phyloP scores from a whole-genome alignment of 1,139 yeast species.

The Kurtzmaniella natalensis region DNA sequence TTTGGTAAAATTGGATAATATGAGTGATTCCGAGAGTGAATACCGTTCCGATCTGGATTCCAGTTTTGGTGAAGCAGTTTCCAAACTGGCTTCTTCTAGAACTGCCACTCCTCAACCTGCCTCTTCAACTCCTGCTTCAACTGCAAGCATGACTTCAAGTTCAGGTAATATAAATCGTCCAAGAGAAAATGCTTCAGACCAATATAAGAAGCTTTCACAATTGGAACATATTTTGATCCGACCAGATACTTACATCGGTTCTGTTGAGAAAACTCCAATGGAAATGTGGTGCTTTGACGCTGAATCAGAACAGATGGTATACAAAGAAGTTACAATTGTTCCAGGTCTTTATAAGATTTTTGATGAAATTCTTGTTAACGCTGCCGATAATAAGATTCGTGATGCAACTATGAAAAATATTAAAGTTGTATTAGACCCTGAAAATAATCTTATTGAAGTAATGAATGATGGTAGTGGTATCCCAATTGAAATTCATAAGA shows the following conservation, averaged over 20 bases:
- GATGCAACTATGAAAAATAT: conserved; percentile 87
- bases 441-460: conserved; percentile 69
- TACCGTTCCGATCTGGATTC: conserved; percentile 7
- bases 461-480: conserved; percentile 95
- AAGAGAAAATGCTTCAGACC: conserved; percentile 51
- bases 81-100: conserved; percentile 1
- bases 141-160: background rate
- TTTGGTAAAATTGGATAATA: background rate
- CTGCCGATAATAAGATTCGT: conserved; percentile 97
- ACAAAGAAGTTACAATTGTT: conserved; percentile 69
- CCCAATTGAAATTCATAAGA: conserved; percentile 89
- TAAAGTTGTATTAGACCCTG: conserved; percentile 75
- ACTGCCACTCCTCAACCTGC: conserved; percentile 2
- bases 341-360: conserved; percentile 96
- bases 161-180: too few relatives aligned
- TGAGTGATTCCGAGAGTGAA: conserved; percentile 9
- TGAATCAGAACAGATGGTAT: conserved; percentile 66
- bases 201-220: conserved; percentile 90
- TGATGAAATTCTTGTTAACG: conserved; percentile 95
- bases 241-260: conserved; percentile 97
- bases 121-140: too few relatives aligned
- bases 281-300: conserved; percentile 86
- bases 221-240: conserved; percentile 94
- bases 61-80: background rate
- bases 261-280: conserved; percentile 76